Conservation (phyloP, 176 grass and related monocot species). For the Cymbopogon citratus region DNA sequence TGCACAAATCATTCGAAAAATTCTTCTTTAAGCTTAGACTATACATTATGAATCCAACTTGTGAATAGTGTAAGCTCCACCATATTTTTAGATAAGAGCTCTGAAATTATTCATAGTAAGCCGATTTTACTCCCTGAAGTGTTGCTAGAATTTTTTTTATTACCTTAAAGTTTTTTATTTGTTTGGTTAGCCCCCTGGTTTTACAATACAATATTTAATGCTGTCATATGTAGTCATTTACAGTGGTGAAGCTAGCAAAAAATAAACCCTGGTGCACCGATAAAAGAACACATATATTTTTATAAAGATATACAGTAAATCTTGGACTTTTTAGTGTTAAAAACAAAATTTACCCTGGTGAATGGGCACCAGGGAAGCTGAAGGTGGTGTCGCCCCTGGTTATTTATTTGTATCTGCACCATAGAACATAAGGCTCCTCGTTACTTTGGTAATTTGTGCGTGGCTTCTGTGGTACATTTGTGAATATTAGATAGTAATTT, state of each 20-base stretch:
- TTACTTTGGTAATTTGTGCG: not conserved
- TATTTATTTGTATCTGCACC: not conserved
- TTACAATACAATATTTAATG: not conserved
- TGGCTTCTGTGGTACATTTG: not conserved
- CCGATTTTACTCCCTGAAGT: not conserved
- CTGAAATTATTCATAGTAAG: not conserved
- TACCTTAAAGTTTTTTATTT: not conserved
- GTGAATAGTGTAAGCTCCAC: not conserved
- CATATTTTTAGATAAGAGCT: not conserved
- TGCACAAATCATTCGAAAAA: not conserved
- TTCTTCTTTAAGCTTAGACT: not conserved
- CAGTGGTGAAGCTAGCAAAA: no score
- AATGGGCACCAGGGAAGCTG: no score
- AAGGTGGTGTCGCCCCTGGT: no score
- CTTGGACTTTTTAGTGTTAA: no score
- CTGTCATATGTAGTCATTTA: not conserved
- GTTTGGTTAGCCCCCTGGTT: not conserved
- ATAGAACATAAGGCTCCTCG: not conserved
- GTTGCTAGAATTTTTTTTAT: not conserved
- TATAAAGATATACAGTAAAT: no score
- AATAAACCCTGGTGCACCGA: no score
- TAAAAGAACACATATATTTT: no score
- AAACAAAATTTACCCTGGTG: no score
- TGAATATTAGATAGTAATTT: not conserved
- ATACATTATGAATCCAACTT: not conserved